These are phyloP conservation scores for Mycena leptocephala DNA, from an alignment of 768 basidiomycete species.

Conservation along the genomic window DNA sequence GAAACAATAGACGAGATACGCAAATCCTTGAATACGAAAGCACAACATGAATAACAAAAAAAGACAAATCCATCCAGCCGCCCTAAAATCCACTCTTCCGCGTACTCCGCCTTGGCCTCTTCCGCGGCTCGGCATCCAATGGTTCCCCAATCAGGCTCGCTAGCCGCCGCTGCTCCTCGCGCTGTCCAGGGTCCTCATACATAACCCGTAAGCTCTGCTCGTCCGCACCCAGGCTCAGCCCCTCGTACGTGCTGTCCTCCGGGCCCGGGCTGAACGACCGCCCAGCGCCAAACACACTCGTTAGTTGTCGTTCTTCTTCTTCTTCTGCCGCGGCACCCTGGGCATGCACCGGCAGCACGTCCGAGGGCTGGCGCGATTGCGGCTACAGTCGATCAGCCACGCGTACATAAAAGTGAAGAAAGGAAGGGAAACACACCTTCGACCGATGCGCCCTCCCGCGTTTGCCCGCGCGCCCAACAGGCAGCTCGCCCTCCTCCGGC, in stretches of 20 bases:
- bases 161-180: slow-evolving; percentile 22
- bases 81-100: not conserved
- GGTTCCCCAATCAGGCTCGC: slow-evolving; percentile 30
- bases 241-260: slow-evolving; percentile 19
- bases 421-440: slow-evolving; percentile 4
- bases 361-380: slow-evolving; percentile 32
- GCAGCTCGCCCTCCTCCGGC: not conserved
- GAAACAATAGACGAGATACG: no score
- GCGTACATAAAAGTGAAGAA: not conserved
- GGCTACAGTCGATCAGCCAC: slow-evolving; percentile 1
- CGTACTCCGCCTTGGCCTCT: slow-evolving; percentile 13
- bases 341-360: slow-evolving; percentile 2
- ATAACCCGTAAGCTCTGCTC: slow-evolving; percentile 33
- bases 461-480: slow-evolving; percentile 5
- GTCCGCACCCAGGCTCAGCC: slow-evolving; percentile 22
- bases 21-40: not conserved
- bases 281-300: slow-evolving; percentile 15
- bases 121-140: not conserved
- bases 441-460: slow-evolving; percentile 18
- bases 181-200: slow-evolving; percentile 35
- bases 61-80: not conserved
- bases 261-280: slow-evolving; percentile 23
- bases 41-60: not conserved
- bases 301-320: not conserved
- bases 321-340: not conserved